Evolutionary conservation across 257 asterid genomes (phyloP).

Genomic region (Jaltomata sinuosa): DNA sequence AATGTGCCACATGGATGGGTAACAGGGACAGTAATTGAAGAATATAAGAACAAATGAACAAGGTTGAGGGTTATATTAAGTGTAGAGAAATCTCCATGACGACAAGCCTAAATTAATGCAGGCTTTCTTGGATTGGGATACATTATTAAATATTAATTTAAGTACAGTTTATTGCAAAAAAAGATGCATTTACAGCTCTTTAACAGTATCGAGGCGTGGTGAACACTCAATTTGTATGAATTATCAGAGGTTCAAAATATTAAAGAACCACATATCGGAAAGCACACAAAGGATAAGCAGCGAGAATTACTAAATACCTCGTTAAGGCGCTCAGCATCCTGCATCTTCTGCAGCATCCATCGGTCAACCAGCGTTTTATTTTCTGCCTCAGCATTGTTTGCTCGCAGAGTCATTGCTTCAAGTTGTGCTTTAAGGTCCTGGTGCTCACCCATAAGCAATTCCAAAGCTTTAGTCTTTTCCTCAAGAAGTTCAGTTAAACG

Average conservation of each 20-base stretch:
- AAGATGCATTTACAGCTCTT: neutral
- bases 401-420: constrained; percentile 54
- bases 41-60: neutral
- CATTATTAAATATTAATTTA: neutral
- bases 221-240: neutral
- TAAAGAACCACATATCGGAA: neutral
- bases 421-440: constrained; percentile 58
- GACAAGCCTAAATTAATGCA: neutral
- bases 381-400: constrained; percentile 67
- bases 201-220: neutral
- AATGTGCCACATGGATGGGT: neutral
- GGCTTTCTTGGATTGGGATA: neutral
- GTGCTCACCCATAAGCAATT: constrained; percentile 71
- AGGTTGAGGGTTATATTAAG: neutral
- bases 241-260: neutral
- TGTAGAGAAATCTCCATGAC: neutral
- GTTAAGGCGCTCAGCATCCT: constrained; percentile 87
- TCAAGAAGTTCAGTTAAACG: constrained; percentile 47
- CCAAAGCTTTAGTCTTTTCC: constrained; percentile 83
- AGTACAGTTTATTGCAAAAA: neutral
- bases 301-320: constrained; percentile 42
- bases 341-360: constrained; percentile 88
- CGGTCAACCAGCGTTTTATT: constrained; percentile 82
- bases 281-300: neutral
- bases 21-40: neutral